Percentiles rank a stretch among this genome's conserved stretches.
Conservation (phyloP, 23 red algal genomes). For the Chondrus crispus region DNA sequence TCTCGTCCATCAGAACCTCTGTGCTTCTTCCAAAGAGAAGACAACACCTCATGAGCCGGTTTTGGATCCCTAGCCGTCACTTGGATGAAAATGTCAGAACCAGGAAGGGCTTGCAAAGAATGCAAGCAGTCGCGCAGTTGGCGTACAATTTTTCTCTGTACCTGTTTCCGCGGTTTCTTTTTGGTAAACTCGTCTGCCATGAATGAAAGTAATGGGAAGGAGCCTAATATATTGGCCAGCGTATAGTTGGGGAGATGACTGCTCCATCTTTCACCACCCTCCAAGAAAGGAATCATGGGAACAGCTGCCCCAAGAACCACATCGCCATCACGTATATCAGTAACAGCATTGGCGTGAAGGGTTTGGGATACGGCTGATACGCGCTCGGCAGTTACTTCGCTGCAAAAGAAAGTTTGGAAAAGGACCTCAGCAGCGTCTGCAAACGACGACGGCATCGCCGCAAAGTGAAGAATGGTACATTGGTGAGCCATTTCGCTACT, state of each 20-base stretch:
- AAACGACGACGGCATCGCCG: slow-evolving; percentile 11
- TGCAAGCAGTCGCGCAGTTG: background rate
- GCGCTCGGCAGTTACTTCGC: slow-evolving; percentile 41
- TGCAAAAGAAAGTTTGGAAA: slow-evolving; percentile 21
- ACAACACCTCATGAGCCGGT: background rate
- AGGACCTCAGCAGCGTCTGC: slow-evolving; percentile 30
- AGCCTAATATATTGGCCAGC: slow-evolving; percentile 11
- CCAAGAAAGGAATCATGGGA: slow-evolving; percentile 1
- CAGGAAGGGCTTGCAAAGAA: background rate
- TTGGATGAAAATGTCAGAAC: slow-evolving; percentile 12
- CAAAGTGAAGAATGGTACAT: slow-evolving; percentile 20
- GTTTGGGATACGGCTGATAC: slow-evolving; percentile 46
- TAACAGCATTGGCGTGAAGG: slow-evolving; percentile 1
- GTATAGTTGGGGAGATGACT: background rate
- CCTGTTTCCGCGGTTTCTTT: background rate
- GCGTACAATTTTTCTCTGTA: background rate
- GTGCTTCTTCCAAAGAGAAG: background rate
- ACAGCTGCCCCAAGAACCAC: background rate
- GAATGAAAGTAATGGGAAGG: background rate
- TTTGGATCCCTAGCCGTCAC: slow-evolving; percentile 16
- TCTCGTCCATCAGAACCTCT: background rate
- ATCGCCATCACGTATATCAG: slow-evolving; percentile 28
- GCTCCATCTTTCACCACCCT: background rate
- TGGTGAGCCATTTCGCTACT: slow-evolving; percentile 4
- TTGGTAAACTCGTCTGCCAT: background rate